Evolutionary conservation across 805 yeast species (phyloP).

Genomic region (Maudiozyma pseudohumilis): DNA sequence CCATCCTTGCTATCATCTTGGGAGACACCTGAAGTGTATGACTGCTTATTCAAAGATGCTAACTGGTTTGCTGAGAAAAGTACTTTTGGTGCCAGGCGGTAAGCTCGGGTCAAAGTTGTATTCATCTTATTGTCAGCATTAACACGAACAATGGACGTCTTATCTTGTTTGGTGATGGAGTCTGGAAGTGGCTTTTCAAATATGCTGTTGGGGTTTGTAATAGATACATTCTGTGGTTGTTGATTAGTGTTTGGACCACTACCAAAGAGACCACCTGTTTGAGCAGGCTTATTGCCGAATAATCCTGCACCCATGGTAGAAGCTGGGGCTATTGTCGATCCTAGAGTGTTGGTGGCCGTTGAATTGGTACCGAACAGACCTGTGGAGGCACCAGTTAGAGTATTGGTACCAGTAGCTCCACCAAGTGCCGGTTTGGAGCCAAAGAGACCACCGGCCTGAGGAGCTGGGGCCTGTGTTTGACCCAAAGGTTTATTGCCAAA

Average conservation of each 20-base stretch:
- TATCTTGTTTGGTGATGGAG: slow-evolving; percentile 33
- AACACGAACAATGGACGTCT: slow-evolving; percentile 40
- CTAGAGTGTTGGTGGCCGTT: slow-evolving; percentile 11
- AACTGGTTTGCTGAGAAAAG: slow-evolving; percentile 29
- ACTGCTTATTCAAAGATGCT: neutral
- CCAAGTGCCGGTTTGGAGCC: neutral
- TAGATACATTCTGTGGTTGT: neutral
- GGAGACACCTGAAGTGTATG: neutral
- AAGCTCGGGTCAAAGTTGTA: slow-evolving; percentile 48
- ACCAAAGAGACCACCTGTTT: slow-evolving; percentile 33
- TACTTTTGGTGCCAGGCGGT: slow-evolving; percentile 55
- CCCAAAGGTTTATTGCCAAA: slow-evolving; percentile 27
- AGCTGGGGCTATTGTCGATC: slow-evolving; percentile 5
- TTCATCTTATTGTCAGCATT: slow-evolving; percentile 41
- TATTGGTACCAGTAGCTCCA: slow-evolving; percentile 13
- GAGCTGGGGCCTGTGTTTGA: neutral
- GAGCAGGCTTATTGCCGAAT: slow-evolving; percentile 27
- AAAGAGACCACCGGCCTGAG: slow-evolving; percentile 2
- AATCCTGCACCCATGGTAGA: slow-evolving; percentile 18
- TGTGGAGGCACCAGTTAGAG: slow-evolving; percentile 12
- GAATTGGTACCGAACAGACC: slow-evolving; percentile 26
- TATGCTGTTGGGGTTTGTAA: too few relatives aligned
- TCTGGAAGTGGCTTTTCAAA: slow-evolving; percentile 7
- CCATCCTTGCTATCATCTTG: neutral
- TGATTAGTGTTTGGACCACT: slow-evolving; percentile 5